Conservation (phyloP, 176 grass and related monocot species). For the Oryza brachyantha region DNA sequence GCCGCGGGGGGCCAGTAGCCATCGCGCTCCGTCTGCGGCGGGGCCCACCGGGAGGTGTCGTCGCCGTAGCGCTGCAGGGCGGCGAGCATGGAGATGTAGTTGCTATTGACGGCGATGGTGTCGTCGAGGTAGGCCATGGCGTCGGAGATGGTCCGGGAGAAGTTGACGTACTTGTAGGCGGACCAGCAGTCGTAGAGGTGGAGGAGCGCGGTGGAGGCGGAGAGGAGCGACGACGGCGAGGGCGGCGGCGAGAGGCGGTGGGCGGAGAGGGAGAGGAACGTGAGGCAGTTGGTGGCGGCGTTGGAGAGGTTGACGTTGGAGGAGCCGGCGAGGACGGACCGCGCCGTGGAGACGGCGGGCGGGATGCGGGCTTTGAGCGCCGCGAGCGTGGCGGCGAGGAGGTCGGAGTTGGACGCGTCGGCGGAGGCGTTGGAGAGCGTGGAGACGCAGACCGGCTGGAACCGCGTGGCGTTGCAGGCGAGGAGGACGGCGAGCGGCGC, state of each 20-base stretch:
- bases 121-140: slow-evolving; percentile 78
- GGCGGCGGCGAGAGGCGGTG: slow-evolving; percentile 57
- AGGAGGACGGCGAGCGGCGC: slow-evolving; percentile 47
- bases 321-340: slow-evolving; percentile 56
- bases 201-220: slow-evolving; percentile 63
- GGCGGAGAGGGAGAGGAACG: slow-evolving; percentile 53
- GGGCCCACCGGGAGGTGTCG: slow-evolving; percentile 57
- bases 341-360: slow-evolving; percentile 55
- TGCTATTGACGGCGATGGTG: slow-evolving; percentile 53
- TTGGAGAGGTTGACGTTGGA: slow-evolving; percentile 62
- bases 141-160: slow-evolving; percentile 55
- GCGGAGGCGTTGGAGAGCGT: slow-evolving; percentile 45
- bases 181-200: slow-evolving; percentile 99
- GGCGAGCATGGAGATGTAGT: slow-evolving; percentile 77
- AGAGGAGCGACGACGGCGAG: slow-evolving; percentile 37
- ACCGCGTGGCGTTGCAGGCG: slow-evolving; percentile 80
- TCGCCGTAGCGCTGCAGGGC: slow-evolving; percentile 67
- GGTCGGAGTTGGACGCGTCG: slow-evolving; percentile 40
- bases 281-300: slow-evolving; percentile 90
- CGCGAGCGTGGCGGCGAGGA: slow-evolving; percentile 44
- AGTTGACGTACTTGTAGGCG: slow-evolving; percentile 85
- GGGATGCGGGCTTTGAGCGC: slow-evolving; percentile 45
- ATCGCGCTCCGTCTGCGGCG: slow-evolving; percentile 82
- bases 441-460: slow-evolving; percentile 53
- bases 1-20: slow-evolving; percentile 72